A percentile compares a stretch with the other conserved stretches of the same genome.
phyloP scores from a whole-genome alignment of 768 basidiomycete genomes.

The Tylopilus balloui region DNA sequence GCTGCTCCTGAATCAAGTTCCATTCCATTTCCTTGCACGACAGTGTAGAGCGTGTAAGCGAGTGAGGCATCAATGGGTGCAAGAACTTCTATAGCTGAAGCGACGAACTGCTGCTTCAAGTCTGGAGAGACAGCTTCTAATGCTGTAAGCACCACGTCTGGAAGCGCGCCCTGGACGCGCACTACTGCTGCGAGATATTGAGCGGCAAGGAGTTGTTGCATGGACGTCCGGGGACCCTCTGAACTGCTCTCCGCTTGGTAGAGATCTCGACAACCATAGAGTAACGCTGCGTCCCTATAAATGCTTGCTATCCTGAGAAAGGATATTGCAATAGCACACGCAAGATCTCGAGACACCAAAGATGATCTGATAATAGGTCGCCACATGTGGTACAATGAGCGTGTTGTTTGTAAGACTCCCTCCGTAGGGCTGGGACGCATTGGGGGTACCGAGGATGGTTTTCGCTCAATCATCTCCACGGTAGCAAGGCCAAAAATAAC shows the following conservation, averaged over 20 bases:
- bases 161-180: slow-evolving; percentile 27
- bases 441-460: background rate
- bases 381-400: slow-evolving; percentile 44
- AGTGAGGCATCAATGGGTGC: slow-evolving; percentile 27
- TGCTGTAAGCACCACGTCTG: slow-evolving; percentile 28
- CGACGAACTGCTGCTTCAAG: slow-evolving; percentile 26
- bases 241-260: slow-evolving; percentile 26
- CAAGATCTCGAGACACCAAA: slow-evolving; percentile 31
- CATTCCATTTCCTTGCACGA: slow-evolving; percentile 23
- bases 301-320: slow-evolving; percentile 44
- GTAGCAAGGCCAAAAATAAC: slow-evolving; percentile 39
- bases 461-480: slow-evolving; percentile 30
- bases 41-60: slow-evolving; percentile 34
- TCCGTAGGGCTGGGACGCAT: background rate
- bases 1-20: slow-evolving; percentile 21
- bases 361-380: slow-evolving; percentile 14
- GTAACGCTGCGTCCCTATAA: slow-evolving; percentile 36
- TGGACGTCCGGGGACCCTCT: background rate
- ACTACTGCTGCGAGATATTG: slow-evolving; percentile 28
- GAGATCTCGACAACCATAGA: slow-evolving; percentile 35
- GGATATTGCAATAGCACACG: slow-evolving; percentile 33
- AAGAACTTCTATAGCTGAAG: slow-evolving; percentile 16
- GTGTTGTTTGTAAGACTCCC: slow-evolving; percentile 25
- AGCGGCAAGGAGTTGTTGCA: slow-evolving; percentile 12
- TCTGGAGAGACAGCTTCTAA: slow-evolving; percentile 27